Evolutionary conservation across 176 grass and related monocot species (phyloP).

Genomic region (Puccinellia tenuiflora): DNA sequence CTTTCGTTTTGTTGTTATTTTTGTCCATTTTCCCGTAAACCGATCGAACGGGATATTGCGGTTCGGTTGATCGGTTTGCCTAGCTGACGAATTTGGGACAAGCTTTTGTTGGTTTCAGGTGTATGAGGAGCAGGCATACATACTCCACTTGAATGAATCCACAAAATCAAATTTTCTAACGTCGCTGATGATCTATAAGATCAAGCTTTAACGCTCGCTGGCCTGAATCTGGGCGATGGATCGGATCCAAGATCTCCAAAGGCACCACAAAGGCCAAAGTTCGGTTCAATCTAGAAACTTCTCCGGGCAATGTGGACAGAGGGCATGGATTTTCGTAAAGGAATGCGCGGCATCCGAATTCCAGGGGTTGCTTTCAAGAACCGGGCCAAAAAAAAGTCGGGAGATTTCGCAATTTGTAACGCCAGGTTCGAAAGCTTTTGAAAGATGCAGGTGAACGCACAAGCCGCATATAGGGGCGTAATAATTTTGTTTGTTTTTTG

Average conservation of each 20-base stretch:
- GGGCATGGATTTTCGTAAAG: not conserved
- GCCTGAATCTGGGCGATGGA: not conserved
- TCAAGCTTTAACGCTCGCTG: not conserved
- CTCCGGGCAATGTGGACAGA: not conserved
- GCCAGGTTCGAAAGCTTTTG: not conserved
- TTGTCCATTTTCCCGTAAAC: too few relatives aligned
- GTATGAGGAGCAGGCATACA: not conserved
- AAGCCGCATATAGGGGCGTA: too few relatives aligned
- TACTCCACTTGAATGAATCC: not conserved
- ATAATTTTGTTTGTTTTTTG: too few relatives aligned
- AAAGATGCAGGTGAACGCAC: constrained; percentile 21
- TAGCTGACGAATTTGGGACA: too few relatives aligned
- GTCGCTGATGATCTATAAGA: not conserved
- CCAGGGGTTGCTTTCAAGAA: not conserved
- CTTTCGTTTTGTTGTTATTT: too few relatives aligned
- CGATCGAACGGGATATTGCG: too few relatives aligned
- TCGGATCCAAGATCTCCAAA: not conserved
- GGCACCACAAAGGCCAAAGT: not conserved
- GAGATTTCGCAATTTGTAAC: not conserved
- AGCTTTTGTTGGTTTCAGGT: not conserved
- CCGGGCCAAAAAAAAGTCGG: not conserved
- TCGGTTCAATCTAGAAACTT: not conserved
- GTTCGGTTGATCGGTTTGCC: too few relatives aligned
- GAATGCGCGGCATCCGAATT: not conserved
- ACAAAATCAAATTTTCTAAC: not conserved